These are phyloP conservation scores for Inga laurina DNA, from an alignment of 306 rosid genomes.

Conservation along the genomic window DNA sequence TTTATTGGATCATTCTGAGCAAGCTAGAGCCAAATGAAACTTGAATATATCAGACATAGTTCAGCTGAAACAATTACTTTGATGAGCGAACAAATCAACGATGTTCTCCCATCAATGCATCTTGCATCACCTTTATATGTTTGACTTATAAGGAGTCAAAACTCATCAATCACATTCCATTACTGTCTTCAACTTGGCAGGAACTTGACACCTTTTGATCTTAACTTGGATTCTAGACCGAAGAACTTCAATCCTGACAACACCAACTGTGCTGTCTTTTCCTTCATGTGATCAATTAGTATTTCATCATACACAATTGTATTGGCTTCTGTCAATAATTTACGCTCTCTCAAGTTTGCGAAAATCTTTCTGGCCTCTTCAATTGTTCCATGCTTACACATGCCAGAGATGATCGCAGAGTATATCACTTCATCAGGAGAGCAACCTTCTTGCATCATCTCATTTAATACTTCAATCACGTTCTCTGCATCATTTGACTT, in stretches of 20 bases:
- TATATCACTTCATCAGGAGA: constrained; percentile 45
- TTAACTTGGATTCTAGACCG: constrained; percentile 77
- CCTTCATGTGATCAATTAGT: constrained; percentile 80
- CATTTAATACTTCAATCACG: constrained; percentile 62
- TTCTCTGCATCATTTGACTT: constrained; percentile 56
- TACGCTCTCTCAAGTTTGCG: constrained; percentile 54
- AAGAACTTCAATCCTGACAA: constrained; percentile 77
- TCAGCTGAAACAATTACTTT: neutral
- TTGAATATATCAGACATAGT: neutral
- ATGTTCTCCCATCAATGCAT: constrained; percentile 3
- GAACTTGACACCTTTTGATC: constrained; percentile 63
- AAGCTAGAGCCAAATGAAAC: neutral
- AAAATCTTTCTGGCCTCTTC: constrained; percentile 87
- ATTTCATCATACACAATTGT: constrained; percentile 71
- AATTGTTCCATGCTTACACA: constrained; percentile 72
- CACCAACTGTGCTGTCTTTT: constrained; percentile 79
- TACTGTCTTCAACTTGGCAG: constrained; percentile 48
- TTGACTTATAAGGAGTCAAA: constrained; percentile 1
- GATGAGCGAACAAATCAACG: neutral
- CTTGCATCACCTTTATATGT: neutral
- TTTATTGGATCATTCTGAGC: neutral
- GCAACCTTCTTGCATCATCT: constrained; percentile 79
- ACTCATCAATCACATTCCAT: neutral
- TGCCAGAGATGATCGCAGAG: constrained; percentile 74
- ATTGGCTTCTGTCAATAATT: constrained; percentile 65